Base-by-base conservation (phyloP, 2,329 filamentous ascomycete genomes). In the Leptographium flavum region DNA sequence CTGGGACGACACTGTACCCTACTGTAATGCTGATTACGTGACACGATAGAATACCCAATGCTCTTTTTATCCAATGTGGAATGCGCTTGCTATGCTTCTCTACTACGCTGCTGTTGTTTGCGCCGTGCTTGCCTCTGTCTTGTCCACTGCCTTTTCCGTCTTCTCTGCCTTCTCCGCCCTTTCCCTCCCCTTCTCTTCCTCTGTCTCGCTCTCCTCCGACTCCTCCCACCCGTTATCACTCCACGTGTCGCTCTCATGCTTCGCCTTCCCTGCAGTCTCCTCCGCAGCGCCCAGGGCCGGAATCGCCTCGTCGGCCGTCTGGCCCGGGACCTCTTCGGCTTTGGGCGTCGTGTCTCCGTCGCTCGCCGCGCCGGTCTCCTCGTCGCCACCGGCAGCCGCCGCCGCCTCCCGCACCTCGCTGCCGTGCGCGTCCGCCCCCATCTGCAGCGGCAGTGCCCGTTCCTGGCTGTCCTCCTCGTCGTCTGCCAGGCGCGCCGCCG, bases 401-500 rank as follows among this genome's bases (percentile, higher is more conserved):
- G 19, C 36, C 45, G 11, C 23, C 14, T 55, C 52, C 50, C 68
- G 73, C 17, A 71, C 82, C 62, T 88, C 83, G 35, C 73, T 69
- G 9, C 83, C 84, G n/a, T 79, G 69, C 46, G 68, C 65, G 36
- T 71, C 74, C 0, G 81, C 77, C 2, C 66, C 67, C 51, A 72
- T 66, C 39, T 68, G 61, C 22, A 74, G 64, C 35, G 69, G 69
- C 52, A 80, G 76, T 0, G 86, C 85, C 11, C 82, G 74, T 56
- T 94, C 87, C 1, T 63, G 60, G n/a, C 69, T 72, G 36, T 69
- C 64, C 58, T 86, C 81, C 28, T 81, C 63, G 41, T 83, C 76
- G 54, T 88, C 83, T 1, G 76, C 70, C 1, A 74, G 79, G 15
- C 72, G 70, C 0, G 83, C 80, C 2, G 72, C 65, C 40, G 74